phyloP scores from a whole-genome alignment of 208 protist genomes.

The Willaertia magna region DNA sequence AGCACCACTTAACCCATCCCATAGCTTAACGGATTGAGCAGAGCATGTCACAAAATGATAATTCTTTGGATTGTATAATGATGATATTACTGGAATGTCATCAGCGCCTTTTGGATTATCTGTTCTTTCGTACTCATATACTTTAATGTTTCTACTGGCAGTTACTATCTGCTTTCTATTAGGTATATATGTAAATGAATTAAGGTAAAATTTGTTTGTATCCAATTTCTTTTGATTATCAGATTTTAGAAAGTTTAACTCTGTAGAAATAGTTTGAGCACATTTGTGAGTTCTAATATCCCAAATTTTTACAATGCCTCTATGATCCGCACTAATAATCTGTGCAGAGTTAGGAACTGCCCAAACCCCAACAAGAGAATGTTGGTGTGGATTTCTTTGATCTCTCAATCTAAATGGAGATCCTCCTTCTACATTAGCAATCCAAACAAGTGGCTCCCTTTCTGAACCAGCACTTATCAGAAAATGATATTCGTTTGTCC shows the following conservation, averaged over 20 bases:
- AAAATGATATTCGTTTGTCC: slow-evolving; percentile 20
- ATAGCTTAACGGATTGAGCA: neutral
- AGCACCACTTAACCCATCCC: neutral
- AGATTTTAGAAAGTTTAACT: neutral
- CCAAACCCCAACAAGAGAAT: slow-evolving; percentile 40
- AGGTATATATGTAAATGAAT: neutral
- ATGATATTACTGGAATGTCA: neutral
- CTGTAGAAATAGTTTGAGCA: slow-evolving; percentile 41
- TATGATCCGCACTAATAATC: slow-evolving; percentile 49
- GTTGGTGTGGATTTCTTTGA: slow-evolving; percentile 17
- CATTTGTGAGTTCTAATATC: slow-evolving; percentile 53
- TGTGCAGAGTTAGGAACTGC: slow-evolving; percentile 44
- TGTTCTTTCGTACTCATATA: slow-evolving; percentile 12
- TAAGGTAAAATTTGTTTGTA: slow-evolving; percentile 6
- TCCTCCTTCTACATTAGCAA: slow-evolving; percentile 11
- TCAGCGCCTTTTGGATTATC: neutral
- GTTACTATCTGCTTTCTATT: neutral
- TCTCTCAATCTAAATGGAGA: slow-evolving; percentile 18
- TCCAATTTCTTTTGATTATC: neutral
- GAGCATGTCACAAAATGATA: slow-evolving; percentile 10
- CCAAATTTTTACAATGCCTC: slow-evolving; percentile 59
- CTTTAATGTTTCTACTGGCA: neutral
- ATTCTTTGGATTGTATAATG: slow-evolving; percentile 2
- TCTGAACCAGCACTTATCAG: slow-evolving; percentile 22
- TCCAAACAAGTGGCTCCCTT: slow-evolving; percentile 15